phyloP scores from a whole-genome alignment of 2,329 filamentous ascomycete species.

The Botrytis cinerea region DNA sequence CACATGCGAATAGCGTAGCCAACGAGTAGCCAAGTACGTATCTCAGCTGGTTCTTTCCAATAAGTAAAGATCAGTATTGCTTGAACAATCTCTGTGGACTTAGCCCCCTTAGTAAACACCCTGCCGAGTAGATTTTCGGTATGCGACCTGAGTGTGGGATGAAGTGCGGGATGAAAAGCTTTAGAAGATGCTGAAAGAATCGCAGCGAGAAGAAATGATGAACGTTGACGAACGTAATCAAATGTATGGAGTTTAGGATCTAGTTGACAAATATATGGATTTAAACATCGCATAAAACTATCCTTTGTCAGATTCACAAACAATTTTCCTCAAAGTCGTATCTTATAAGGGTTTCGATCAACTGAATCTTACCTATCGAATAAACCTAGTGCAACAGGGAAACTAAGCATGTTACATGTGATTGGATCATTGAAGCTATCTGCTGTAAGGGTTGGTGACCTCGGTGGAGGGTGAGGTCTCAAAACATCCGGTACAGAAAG shows the following conservation, averaged over 20 bases:
- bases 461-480: not conserved
- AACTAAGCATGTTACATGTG: constrained; percentile 36
- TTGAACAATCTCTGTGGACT: constrained; percentile 46
- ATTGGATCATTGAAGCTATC: constrained; percentile 39
- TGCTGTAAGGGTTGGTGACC: not conserved
- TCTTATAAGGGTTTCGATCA: not conserved
- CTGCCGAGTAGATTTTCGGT: constrained; percentile 41
- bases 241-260: constrained; percentile 46
- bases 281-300: constrained; percentile 46
- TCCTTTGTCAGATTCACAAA: not conserved
- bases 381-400: constrained; percentile 39
- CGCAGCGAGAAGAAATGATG: constrained; percentile 44
- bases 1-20: constrained; percentile 47
- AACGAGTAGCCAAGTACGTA: constrained; percentile 45
- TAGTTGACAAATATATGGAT: constrained; percentile 47
- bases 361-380: constrained; percentile 36
- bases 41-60: constrained; percentile 48
- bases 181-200: constrained; percentile 44
- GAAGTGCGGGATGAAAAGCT: constrained; percentile 43
- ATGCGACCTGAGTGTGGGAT: constrained; percentile 38
- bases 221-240: constrained; percentile 42
- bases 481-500: constrained; percentile 32
- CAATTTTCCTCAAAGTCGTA: not conserved
- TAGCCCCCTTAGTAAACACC: constrained; percentile 41
- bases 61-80: constrained; percentile 46